Base-by-base conservation (phyloP, 148 eudicot species). In the Amaranthus palmeri region DNA sequence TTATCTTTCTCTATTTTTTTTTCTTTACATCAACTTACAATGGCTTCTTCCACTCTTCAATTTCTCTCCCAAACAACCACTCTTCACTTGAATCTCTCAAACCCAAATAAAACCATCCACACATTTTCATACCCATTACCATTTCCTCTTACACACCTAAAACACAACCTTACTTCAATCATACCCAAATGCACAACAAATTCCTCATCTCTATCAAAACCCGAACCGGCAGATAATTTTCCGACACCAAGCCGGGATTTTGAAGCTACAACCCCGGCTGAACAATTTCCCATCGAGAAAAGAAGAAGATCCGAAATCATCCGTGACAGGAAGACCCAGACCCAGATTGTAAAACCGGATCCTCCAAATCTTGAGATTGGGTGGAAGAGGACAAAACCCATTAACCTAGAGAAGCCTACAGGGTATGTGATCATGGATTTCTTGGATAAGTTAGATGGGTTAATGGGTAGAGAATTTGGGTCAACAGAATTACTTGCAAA, bases 371-470 rank as follows among this genome's bases (percentile, higher is more conserved):
- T 83, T 41, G 92, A 92, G 80, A 87, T 90, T 3, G 96, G 97
- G 40, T 92, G 97, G 96, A 92, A 92, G 81, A 80, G 97, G 68
- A 92, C 92, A 0, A 88, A 86, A 65, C 84, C 85, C 4, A 85
- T 79, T 10, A 77, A 78, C 4, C 8, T 77, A 51, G 96, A 92
- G 82, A 90, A 92, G 79, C 97, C 96, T 4, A 78, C 17, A 3
- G 97, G 98, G 78, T 85, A 85, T 60, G 86, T 90, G 84, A 88
- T 93, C n/a, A 90, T 90, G 93, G 98, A 93, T 47, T 93, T 88
- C 56, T 44, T 93, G 61, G 89, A 83, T 81, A 90, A 90, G 83
- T 64, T 90, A 41, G 89, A 86, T 50, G 87, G 76, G 54, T 74
- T 93, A 8, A 83, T 93, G 92, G 86, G 72, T 0, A 73, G 79